Evolutionary conservation across 2,329 filamentous ascomycete species (phyloP).

Genomic region (Colletotrichum musicola): DNA sequence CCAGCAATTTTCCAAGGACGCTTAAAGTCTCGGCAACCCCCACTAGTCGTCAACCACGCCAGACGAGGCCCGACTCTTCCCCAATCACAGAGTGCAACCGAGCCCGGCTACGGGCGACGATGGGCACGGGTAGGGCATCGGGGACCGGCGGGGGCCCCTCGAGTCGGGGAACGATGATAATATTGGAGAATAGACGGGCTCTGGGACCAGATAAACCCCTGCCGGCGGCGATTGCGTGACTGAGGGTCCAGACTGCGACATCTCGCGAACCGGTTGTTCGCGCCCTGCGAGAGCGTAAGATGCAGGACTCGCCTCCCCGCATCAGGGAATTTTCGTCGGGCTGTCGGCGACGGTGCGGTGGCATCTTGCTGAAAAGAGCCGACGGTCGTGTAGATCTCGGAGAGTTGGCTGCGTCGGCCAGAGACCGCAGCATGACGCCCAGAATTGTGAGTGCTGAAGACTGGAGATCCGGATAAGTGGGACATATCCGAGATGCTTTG

Average conservation of each 20-base stretch:
- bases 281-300: too few species aligned
- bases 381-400: neutral
- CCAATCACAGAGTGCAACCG: slow-evolving; percentile 21
- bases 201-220: slow-evolving; percentile 24
- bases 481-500: neutral
- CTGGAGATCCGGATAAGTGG: neutral
- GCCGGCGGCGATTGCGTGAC: slow-evolving; percentile 35
- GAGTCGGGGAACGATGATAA: neutral
- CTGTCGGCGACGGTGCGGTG: slow-evolving; percentile 26
- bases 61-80: neutral
- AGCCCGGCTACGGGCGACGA: slow-evolving; percentile 1
- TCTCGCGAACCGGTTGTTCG: slow-evolving; percentile 3
- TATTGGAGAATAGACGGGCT: neutral
- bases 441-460: neutral
- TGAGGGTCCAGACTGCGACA: slow-evolving; percentile 32
- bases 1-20: slow-evolving; percentile 13
- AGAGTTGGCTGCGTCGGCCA: neutral
- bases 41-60: slow-evolving; percentile 16
- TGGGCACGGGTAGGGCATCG: slow-evolving; percentile 1
- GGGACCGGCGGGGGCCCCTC: slow-evolving; percentile 5
- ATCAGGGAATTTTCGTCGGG: slow-evolving; percentile 29
- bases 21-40: slow-evolving; percentile 34
- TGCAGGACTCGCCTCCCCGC: neutral
- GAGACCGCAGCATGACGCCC: neutral
- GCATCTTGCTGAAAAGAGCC: neutral